Conservation (phyloP, 345 rosid species). For the Hibiscus syriacus region DNA sequence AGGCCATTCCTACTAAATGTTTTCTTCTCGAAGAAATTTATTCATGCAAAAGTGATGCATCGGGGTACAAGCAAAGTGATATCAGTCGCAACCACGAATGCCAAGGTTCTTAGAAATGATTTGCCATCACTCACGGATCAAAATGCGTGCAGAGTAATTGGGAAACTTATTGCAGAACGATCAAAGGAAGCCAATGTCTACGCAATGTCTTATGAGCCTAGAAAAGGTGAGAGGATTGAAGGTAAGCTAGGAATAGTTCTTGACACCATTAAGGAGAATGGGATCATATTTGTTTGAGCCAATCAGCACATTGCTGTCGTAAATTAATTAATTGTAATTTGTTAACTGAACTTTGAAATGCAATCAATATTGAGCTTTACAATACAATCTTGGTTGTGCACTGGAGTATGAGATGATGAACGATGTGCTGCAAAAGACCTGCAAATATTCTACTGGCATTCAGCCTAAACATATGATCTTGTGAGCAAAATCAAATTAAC, state of each 20-base stretch:
- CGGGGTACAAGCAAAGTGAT: conserved; percentile 88
- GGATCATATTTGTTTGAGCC: conserved; percentile 39
- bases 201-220: conserved; percentile 72
- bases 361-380: too few species aligned
- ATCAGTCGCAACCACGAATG: conserved; percentile 88
- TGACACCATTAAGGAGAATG: conserved; percentile 82
- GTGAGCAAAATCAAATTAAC: too few species aligned
- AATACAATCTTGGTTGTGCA: too few species aligned
- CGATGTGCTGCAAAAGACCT: too few species aligned
- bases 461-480: too few species aligned
- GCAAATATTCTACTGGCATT: too few species aligned
- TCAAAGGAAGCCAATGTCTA: conserved; percentile 88
- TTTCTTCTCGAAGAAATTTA: conserved; percentile 77
- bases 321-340: too few species aligned
- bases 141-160: conserved; percentile 67
- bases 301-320: neutral
- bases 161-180: conserved; percentile 81
- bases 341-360: too few species aligned
- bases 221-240: conserved; percentile 75
- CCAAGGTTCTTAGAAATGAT: conserved; percentile 67
- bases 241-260: conserved; percentile 84
- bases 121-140: conserved; percentile 71
- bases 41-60: conserved; percentile 96
- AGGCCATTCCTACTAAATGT: conserved; percentile 84
- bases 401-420: too few species aligned